Base-by-base conservation (phyloP, 805 yeast species). In the Cyberlindnera americana region DNA sequence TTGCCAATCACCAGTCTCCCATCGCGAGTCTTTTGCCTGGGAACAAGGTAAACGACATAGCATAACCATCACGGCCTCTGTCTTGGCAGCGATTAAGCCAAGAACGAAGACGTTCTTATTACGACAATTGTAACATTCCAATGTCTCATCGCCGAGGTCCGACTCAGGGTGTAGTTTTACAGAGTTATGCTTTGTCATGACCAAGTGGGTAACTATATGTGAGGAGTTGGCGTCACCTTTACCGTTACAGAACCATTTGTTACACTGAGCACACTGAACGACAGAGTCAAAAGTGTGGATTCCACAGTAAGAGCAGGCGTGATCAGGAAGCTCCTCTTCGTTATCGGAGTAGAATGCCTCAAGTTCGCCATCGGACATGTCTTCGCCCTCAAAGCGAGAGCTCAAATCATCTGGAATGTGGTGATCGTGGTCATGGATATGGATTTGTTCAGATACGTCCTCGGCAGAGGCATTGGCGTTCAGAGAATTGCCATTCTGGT, bases 121-220 rank as follows among this genome's bases (percentile, higher is more conserved):
- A 22, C 96, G 96, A 66, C 97, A 90, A 55, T 81, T 82, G 64
- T 89, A 90, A 65, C 97, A 90, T 60, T 90, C 97, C 42, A 90
- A 65, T 2, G 79, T 72, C 6, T 90, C 82, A 38, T 84, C 95
- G n/a, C 96, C 96, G 19, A 89, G 67, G 45, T 85, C 89, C 2
- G 90, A 81, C 19, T 83, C 83, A 26, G 80, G 80, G 59, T 89
- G 96, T 33, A 88, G 70, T 2, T 83, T 70, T 3, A 90, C 88
- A 16, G 61, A 67, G 52, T 81, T 79, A 59, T 90, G 97, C 46
- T 81, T 77, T 1, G 95, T 75, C 50, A 85, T 65, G 21, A 88
- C 95, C 57, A 89, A 64, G 61, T 90, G 97, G 14, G 85, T 84
- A 15, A 90, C 79, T 13, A 90, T 85, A 59, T 90, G 97, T 13